A percentile compares a stretch with the other conserved stretches of the same genome.
These are phyloP conservation scores for Ustilago shanxiensis DNA, from an alignment of 1,284 basidiomycete species.

Conservation along the genomic window DNA sequence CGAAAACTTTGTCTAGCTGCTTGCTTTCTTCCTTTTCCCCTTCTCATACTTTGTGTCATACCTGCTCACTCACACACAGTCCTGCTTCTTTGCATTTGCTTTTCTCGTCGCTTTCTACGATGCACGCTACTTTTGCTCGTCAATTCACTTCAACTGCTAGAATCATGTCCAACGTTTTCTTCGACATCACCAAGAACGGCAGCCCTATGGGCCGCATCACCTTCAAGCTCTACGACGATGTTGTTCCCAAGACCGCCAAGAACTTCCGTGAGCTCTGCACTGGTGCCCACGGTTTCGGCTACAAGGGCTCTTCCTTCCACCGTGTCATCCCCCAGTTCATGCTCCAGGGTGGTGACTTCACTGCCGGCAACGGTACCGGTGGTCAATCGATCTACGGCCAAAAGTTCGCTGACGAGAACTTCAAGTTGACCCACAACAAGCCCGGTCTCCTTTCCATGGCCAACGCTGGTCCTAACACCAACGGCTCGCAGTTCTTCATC, in stretches of 20 bases:
- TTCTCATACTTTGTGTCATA: constrained; percentile 4
- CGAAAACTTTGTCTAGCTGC: not conserved
- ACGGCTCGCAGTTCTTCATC: constrained; percentile 70
- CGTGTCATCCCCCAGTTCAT: constrained; percentile 78
- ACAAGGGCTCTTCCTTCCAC: constrained; percentile 79
- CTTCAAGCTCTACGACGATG: constrained; percentile 67
- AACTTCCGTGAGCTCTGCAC: constrained; percentile 68
- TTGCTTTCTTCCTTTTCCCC: not conserved
- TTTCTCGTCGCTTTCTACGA: constrained; percentile 5
- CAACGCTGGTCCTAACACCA: constrained; percentile 72
- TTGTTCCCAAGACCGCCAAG: constrained; percentile 66
- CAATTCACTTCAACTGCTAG: constrained; percentile 60
- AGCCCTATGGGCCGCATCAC: constrained; percentile 65
- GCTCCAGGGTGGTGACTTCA: constrained; percentile 70
- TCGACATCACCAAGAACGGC: constrained; percentile 76
- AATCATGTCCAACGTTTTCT: constrained; percentile 75
- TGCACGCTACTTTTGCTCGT: constrained; percentile 60
- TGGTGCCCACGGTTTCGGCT: constrained; percentile 78
- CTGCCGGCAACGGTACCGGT: constrained; percentile 67
- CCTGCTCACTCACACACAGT: constrained; percentile 59
- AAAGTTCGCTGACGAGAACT: constrained; percentile 65
- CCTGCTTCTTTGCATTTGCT: not conserved
- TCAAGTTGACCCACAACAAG: constrained; percentile 64
- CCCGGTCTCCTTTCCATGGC: constrained; percentile 64
- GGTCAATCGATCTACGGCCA: constrained; percentile 69